A percentile compares a stretch with the other conserved stretches of the same genome.
These are phyloP conservation scores for Penicillium cosmopolitanum DNA, from an alignment of 495 filamentous ascomycete species.

Conservation along the genomic window DNA sequence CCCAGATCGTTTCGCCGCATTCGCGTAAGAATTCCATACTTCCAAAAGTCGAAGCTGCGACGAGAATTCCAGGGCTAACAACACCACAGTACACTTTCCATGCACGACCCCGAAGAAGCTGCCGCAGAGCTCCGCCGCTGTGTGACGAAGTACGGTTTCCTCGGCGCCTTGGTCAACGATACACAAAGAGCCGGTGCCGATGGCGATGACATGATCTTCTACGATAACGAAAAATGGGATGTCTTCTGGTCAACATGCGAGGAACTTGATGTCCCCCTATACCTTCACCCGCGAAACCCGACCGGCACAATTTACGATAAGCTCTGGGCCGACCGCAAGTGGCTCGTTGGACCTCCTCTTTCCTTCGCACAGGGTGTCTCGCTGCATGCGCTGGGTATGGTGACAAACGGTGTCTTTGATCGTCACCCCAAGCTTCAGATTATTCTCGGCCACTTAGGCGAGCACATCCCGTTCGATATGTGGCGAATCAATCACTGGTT, in stretches of 20 bases:
- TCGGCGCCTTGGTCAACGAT: slow-evolving; percentile 64
- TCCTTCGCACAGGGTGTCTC: slow-evolving; percentile 54
- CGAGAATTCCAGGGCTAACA: background rate
- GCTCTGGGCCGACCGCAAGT: slow-evolving; percentile 54
- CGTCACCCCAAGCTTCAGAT: slow-evolving; percentile 59
- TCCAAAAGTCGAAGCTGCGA: background rate
- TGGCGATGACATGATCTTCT: slow-evolving; percentile 61
- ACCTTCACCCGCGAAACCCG: slow-evolving; percentile 61
- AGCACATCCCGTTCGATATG: slow-evolving; percentile 67
- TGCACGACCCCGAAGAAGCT: slow-evolving; percentile 60
- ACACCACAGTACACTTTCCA: slow-evolving; percentile 45
- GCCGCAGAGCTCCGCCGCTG: slow-evolving; percentile 58
- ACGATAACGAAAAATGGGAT: slow-evolving; percentile 58
- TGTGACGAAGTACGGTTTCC: slow-evolving; percentile 59
- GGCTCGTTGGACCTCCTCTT: slow-evolving; percentile 49
- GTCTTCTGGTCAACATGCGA: slow-evolving; percentile 59
- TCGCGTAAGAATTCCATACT: slow-evolving; percentile 40
- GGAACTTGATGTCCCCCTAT: slow-evolving; percentile 65
- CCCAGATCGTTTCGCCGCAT: slow-evolving; percentile 59
- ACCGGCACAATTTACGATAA: slow-evolving; percentile 53
- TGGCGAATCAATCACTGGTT: slow-evolving; percentile 65
- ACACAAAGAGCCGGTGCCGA: slow-evolving; percentile 52
- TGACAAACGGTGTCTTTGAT: slow-evolving; percentile 56
- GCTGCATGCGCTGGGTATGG: slow-evolving; percentile 54
- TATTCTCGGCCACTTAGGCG: slow-evolving; percentile 69